Percentiles rank a stretch among this genome's conserved stretches.
Conservation (phyloP, 306 rosid species). For the Cucurbita moschata region DNA sequence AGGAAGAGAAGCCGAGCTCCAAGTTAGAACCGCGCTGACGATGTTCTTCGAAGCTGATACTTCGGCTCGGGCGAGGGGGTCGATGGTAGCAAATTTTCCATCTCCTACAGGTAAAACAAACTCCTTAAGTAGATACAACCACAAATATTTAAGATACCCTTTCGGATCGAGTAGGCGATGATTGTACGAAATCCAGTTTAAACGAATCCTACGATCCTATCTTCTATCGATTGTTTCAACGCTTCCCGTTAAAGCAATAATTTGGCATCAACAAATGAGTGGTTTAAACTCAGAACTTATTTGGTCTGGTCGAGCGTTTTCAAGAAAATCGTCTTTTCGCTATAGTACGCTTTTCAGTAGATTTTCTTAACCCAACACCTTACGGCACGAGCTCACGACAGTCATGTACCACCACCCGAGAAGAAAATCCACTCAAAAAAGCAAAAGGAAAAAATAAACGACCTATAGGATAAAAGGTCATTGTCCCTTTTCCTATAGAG, state of each 20-base stretch:
- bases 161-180: background rate
- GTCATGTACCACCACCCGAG: too few species aligned
- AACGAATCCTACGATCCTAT: background rate
- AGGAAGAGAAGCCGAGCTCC: constrained; percentile 11
- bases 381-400: too few species aligned
- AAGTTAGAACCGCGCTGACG: constrained; percentile 63
- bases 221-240: background rate
- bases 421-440: too few species aligned
- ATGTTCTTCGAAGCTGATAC: constrained; percentile 81
- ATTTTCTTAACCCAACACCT: too few species aligned
- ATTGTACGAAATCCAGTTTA: background rate
- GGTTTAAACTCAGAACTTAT: background rate
- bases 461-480: too few species aligned
- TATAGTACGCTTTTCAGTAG: too few species aligned
- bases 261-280: background rate
- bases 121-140: background rate
- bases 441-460: too few species aligned
- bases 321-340: too few species aligned
- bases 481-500: too few species aligned
- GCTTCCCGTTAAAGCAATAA: background rate
- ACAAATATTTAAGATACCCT: too few species aligned
- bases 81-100: constrained; percentile 50
- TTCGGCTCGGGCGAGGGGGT: constrained; percentile 70
- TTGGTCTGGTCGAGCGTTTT: too few species aligned
- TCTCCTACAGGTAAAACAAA: constrained; percentile 45